Percentiles rank a stretch among this genome's conserved stretches.
These are phyloP conservation scores for Penicillium polonicum DNA, from an alignment of 2,329 filamentous ascomycete genomes.

Conservation along the genomic window DNA sequence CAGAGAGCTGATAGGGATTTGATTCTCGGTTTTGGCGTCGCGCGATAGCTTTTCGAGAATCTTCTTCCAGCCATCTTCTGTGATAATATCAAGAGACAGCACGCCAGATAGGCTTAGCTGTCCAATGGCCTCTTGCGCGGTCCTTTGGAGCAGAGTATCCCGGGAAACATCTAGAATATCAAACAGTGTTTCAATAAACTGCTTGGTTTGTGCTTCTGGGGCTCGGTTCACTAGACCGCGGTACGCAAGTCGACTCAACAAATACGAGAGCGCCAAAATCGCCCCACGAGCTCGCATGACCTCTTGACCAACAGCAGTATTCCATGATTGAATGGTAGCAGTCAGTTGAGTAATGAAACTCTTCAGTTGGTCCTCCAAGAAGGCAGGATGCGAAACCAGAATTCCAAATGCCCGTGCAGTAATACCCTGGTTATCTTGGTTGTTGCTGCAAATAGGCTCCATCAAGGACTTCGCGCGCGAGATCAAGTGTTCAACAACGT, in stretches of 20 bases:
- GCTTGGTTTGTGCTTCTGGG: slow-evolving; percentile 40
- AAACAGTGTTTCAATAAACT: slow-evolving; percentile 48
- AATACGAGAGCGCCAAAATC: slow-evolving; percentile 58
- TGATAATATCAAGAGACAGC: slow-evolving; percentile 39
- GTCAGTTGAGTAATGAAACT: slow-evolving; percentile 50
- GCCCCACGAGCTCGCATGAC: slow-evolving; percentile 61
- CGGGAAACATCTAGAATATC: slow-evolving; percentile 54
- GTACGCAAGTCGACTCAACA: slow-evolving; percentile 57
- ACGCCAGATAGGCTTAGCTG: slow-evolving; percentile 62
- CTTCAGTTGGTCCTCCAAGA: slow-evolving; percentile 43
- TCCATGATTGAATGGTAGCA: slow-evolving; percentile 52
- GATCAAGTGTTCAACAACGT: slow-evolving; percentile 52
- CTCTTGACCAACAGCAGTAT: slow-evolving; percentile 59
- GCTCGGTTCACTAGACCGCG: slow-evolving; percentile 40
- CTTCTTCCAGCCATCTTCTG: slow-evolving; percentile 37
- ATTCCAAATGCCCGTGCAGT: slow-evolving; percentile 74
- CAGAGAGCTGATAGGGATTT: slow-evolving; percentile 75
- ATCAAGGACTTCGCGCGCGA: slow-evolving; percentile 55
- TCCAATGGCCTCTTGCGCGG: slow-evolving; percentile 57
- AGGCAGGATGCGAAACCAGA: slow-evolving; percentile 63
- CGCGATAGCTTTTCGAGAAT: slow-evolving; percentile 64
- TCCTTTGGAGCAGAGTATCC: slow-evolving; percentile 58
- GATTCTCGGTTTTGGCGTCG: slow-evolving; percentile 75
- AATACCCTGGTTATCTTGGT: slow-evolving; percentile 63
- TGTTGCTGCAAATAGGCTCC: slow-evolving; percentile 67